Conservation (phyloP, 345 rosid genomes). For the Cochlearia excelsa region DNA sequence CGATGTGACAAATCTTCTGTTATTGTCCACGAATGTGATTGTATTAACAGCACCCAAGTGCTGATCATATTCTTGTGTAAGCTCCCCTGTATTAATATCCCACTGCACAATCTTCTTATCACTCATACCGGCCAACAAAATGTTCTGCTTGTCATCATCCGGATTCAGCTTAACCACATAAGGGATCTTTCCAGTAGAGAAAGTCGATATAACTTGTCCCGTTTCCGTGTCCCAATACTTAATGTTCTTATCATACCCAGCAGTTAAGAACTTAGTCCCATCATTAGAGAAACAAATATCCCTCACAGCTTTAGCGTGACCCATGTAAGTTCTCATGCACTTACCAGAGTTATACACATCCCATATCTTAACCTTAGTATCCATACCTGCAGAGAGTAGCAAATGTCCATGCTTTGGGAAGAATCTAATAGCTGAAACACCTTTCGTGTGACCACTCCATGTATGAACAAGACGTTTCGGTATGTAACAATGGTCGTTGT, state of each 20-base stretch:
- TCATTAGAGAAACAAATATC: constrained; percentile 95
- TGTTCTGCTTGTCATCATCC: constrained; percentile 90
- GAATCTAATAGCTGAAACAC: constrained; percentile 83
- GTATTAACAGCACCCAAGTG: constrained; percentile 93
- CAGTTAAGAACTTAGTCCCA: constrained; percentile 85
- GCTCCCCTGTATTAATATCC: constrained; percentile 93
- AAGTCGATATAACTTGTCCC: constrained; percentile 88
- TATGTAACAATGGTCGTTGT: constrained; percentile 84
- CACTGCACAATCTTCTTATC: constrained; percentile 99
- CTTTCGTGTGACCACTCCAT: constrained; percentile 88
- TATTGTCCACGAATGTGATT: constrained; percentile 91
- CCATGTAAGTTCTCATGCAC: constrained; percentile 99
- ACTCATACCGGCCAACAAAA: constrained; percentile 96
- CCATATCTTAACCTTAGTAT: constrained; percentile 96
- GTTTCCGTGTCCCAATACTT: constrained; percentile 98
- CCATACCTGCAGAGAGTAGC: constrained; percentile 98
- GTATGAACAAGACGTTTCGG: constrained; percentile 81
- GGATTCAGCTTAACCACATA: constrained; percentile 94
- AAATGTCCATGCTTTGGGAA: constrained; percentile 94
- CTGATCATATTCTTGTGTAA: constrained; percentile 87
- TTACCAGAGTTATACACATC: constrained; percentile 95
- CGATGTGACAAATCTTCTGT: constrained; percentile 91
- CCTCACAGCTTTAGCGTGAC: constrained; percentile 89
- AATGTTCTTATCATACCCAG: constrained; percentile 93
- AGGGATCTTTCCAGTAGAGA: constrained; percentile 88